phyloP scores from a whole-genome alignment of 805 yeast genomes.

The Candida anglica region DNA sequence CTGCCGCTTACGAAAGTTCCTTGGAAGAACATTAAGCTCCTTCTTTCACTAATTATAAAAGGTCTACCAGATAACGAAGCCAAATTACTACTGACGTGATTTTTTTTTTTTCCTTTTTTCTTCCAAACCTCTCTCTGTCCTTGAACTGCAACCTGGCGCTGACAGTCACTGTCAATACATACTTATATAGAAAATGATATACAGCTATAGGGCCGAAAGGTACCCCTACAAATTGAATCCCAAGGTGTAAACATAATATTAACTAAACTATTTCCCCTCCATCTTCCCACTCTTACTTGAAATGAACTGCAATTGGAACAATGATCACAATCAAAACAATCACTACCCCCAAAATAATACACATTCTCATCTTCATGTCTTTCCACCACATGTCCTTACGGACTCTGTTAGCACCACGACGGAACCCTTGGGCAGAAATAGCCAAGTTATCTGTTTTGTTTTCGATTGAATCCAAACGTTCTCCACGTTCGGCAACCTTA shows the following conservation, averaged over 20 bases:
- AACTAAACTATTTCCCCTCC: too few relatives aligned
- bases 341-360: conserved; percentile 73
- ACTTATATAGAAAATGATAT: too few relatives aligned
- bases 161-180: too few relatives aligned
- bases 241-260: too few relatives aligned
- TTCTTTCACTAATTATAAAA: not conserved
- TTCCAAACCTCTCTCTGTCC: not conserved
- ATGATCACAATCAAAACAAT: conserved; percentile 81
- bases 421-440: conserved; percentile 88
- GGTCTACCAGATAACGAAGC: too few relatives aligned
- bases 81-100: not conserved
- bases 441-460: conserved; percentile 92
- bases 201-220: too few relatives aligned
- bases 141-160: too few relatives aligned
- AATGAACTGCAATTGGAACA: conserved; percentile 92
- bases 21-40: conserved; percentile 42
- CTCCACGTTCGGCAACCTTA: conserved; percentile 93
- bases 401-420: conserved; percentile 94
- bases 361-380: conserved; percentile 93
- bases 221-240: too few relatives aligned
- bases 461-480: conserved; percentile 85
- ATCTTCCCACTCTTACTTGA: conserved; percentile 35
- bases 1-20: conserved; percentile 52
- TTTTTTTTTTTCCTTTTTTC: not conserved
- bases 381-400: conserved; percentile 99